A percentile compares a stretch with the other conserved stretches of the same genome.
These are phyloP conservation scores for Sequoia sempervirens DNA, from an alignment of 75 land plant species.

Conservation along the genomic window DNA sequence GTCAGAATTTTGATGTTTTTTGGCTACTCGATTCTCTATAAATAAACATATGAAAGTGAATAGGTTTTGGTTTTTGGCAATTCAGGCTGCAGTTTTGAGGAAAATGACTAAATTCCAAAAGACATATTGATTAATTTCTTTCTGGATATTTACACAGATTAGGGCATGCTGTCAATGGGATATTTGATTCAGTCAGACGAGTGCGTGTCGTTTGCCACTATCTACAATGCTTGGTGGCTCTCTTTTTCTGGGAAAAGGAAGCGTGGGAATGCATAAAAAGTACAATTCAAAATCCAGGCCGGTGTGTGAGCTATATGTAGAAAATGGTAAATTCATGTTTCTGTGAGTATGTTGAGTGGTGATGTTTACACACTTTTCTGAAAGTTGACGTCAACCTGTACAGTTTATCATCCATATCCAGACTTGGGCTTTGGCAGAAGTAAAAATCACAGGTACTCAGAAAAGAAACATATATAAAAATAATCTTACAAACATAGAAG, in stretches of 20 bases:
- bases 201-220: not conserved
- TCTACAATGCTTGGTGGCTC: not conserved
- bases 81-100: not conserved
- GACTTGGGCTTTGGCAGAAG: not conserved
- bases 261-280: not conserved
- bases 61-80: not conserved
- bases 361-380: not conserved
- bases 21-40: not conserved
- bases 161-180: not conserved
- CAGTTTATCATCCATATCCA: not conserved
- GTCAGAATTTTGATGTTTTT: not conserved
- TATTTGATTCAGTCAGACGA: not conserved
- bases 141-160: not conserved
- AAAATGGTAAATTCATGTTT: not conserved
- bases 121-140: not conserved
- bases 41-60: not conserved
- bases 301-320: not conserved
- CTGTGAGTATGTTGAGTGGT: not conserved
- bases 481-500: slow-evolving; percentile 2
- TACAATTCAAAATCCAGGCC: not conserved
- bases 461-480: not conserved
- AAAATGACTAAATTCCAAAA: not conserved
- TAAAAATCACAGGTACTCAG: not conserved
- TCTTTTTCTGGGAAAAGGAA: not conserved
- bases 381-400: not conserved